Evolutionary conservation across 805 yeast genomes (phyloP).

Genomic region (Sugiyamaella floridensis): DNA sequence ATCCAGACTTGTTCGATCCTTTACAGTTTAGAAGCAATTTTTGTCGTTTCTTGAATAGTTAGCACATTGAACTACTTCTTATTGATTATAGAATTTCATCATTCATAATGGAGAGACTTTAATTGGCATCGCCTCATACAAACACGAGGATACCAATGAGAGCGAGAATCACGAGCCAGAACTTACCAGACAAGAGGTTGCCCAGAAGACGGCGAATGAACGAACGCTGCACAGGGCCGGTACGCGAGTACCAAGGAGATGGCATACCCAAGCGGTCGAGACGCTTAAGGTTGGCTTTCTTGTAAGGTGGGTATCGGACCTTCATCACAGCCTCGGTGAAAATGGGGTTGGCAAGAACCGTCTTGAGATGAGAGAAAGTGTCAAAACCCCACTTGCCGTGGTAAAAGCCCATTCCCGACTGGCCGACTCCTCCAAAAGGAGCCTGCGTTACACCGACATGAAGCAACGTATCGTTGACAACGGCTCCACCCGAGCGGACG

Average conservation of each 20-base stretch:
- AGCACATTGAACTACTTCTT: too few species aligned
- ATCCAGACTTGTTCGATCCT: too few species aligned
- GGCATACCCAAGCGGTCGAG: conserved; percentile 1
- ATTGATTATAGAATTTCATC: not conserved
- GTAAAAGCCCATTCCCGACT: conserved; percentile 75
- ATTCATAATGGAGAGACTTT: not conserved
- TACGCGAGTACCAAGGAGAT: conserved; percentile 16
- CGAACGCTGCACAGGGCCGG: conserved; percentile 19
- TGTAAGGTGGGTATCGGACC: conserved; percentile 64
- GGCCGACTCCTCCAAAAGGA: conserved; percentile 91
- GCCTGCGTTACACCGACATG: conserved; percentile 62
- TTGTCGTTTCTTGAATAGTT: too few species aligned
- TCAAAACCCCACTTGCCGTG: conserved; percentile 68
- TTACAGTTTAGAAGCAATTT: too few species aligned
- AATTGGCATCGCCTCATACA: not conserved
- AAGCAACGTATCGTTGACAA: conserved; percentile 63
- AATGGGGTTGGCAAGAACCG: conserved; percentile 55
- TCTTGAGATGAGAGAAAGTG: conserved; percentile 71
- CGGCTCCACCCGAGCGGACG: conserved; percentile 66
- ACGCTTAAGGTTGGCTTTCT: conserved; percentile 27
- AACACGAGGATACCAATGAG: conserved; percentile 3
- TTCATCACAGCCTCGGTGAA: conserved; percentile 54
- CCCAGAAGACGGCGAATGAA: conserved; percentile 16
- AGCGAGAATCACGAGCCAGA: conserved; percentile 7
- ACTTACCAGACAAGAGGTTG: conserved; percentile 4